phyloP scores from a whole-genome alignment of 139 green algal genomes.

The Volvox africanus region DNA sequence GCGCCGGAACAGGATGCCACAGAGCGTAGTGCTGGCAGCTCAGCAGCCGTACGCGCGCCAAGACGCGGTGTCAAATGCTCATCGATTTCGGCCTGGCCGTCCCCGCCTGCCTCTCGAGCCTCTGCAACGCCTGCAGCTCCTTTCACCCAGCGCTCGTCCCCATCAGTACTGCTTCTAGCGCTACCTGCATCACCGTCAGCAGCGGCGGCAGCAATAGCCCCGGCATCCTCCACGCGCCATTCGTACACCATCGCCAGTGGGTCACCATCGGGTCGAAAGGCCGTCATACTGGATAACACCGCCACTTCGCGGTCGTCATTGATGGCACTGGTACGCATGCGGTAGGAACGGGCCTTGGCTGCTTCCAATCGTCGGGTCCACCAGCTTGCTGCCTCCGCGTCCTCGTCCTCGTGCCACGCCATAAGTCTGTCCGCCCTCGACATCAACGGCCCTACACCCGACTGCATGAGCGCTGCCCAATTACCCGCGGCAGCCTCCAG shows the following conservation, averaged over 20 bases:
- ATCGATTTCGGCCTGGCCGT: too few species aligned
- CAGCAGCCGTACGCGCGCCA: neutral
- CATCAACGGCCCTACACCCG: conserved; percentile 1
- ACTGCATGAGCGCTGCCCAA: conserved; percentile 7
- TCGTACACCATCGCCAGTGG: conserved; percentile 35
- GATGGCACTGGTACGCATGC: neutral
- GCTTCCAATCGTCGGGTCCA: conserved; percentile 6
- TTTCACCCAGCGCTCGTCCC: neutral
- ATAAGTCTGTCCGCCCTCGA: neutral
- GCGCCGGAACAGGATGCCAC: neutral
- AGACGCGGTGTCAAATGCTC: neutral
- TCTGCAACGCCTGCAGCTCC: neutral
- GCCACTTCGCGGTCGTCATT: neutral
- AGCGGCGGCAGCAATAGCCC: neutral
- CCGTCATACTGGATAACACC: conserved; percentile 1
- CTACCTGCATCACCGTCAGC: neutral
- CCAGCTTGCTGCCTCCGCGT: neutral
- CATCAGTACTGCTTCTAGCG: neutral
- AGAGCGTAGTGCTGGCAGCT: neutral
- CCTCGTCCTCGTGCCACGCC: conserved; percentile 4
- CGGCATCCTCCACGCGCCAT: conserved; percentile 18
- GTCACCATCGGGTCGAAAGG: conserved; percentile 39
- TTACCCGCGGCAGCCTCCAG: neutral
- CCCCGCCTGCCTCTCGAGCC: neutral
- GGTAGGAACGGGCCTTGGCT: neutral